Conservation (phyloP, 805 yeast species). For the Tetrapisispora iriomotensis region DNA sequence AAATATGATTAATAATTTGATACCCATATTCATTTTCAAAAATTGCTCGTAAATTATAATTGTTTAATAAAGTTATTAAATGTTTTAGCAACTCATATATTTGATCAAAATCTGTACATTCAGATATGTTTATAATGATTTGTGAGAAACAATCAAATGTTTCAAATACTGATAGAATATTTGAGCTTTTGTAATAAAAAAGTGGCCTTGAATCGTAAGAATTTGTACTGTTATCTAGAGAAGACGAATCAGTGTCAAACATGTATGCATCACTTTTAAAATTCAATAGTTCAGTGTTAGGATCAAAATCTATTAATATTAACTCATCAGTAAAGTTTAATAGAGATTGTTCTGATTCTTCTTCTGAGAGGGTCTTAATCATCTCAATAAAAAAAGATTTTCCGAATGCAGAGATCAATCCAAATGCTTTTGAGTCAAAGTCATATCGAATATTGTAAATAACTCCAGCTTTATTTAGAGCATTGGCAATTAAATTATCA, state of each 20-base stretch:
- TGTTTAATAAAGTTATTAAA: slow-evolving; percentile 12
- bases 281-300: slow-evolving; percentile 6
- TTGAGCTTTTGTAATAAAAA: slow-evolving; percentile 11
- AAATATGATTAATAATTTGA: slow-evolving; percentile 13
- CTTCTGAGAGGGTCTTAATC: background rate
- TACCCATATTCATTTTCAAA: slow-evolving; percentile 18
- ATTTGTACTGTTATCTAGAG: background rate
- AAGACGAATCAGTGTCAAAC: background rate
- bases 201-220: slow-evolving; percentile 5
- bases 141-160: slow-evolving; percentile 12
- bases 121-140: slow-evolving; percentile 11
- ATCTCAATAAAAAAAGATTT: slow-evolving; percentile 8
- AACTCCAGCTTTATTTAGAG: slow-evolving; percentile 7
- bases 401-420: slow-evolving; percentile 1
- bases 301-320: slow-evolving; percentile 14
- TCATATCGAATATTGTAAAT: slow-evolving; percentile 4
- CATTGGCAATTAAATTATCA: slow-evolving; percentile 7
- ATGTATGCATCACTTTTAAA: background rate
- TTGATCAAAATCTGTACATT: slow-evolving; percentile 6
- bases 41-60: slow-evolving; percentile 8
- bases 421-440: slow-evolving; percentile 2
- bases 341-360: background rate
- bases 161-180: slow-evolving; percentile 12
- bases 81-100: slow-evolving; percentile 12
- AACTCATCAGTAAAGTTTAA: slow-evolving; percentile 10